Percentiles rank a stretch among this genome's conserved stretches.
Evolutionary conservation across 257 asterid species (phyloP).

Genomic region (Misopates orontium): DNA sequence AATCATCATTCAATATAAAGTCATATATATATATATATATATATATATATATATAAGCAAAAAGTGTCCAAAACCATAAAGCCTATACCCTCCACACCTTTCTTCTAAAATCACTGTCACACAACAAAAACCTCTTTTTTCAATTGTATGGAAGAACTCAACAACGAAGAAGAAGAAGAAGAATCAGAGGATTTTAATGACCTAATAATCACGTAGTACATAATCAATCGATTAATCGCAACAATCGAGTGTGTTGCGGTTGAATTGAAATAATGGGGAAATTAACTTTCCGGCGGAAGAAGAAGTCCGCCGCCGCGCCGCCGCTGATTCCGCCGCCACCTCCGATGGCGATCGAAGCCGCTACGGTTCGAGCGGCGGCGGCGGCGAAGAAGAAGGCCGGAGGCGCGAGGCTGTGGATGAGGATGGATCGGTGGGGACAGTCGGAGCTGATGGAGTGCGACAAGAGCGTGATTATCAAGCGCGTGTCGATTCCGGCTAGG

Average conservation of each 20-base stretch:
- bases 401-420: constrained; percentile 91
- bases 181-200: neutral
- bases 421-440: constrained; percentile 81
- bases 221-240: too few species aligned
- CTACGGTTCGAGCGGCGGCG: constrained; percentile 29
- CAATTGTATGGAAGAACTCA: neutral
- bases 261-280: constrained; percentile 46
- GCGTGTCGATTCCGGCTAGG: constrained; percentile 82
- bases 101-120: too few species aligned
- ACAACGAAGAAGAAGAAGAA: neutral
- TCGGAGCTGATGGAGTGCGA: constrained; percentile 96
- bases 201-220: neutral
- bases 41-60: too few species aligned
- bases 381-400: constrained; percentile 73
- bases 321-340: constrained; percentile 49
- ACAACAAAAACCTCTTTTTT: too few species aligned
- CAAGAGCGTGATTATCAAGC: constrained; percentile 69
- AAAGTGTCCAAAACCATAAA: too few species aligned
- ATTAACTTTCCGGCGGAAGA: constrained; percentile 59
- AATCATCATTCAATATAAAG: too few species aligned
- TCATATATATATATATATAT: too few species aligned
- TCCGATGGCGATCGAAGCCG: constrained; percentile 41
- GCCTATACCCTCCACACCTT: too few species aligned
- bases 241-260: neutral
- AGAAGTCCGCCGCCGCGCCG: constrained; percentile 43